Percentiles rank a stretch among this genome's conserved stretches.
phyloP scores from a whole-genome alignment of 495 filamentous ascomycete species.

The Neurospora sp. region DNA sequence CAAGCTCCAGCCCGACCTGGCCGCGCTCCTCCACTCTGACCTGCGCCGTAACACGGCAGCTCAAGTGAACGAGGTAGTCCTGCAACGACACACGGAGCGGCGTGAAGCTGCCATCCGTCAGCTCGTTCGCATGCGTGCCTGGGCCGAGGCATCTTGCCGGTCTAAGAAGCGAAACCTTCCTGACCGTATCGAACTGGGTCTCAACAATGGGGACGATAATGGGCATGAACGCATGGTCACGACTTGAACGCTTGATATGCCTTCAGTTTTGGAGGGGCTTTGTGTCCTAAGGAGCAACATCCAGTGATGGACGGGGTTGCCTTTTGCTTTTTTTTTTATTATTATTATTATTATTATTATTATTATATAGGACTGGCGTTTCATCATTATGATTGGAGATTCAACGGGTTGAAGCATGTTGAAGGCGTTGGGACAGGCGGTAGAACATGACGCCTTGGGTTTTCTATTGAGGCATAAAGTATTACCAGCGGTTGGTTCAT shows the following conservation, averaged over 20 bases:
- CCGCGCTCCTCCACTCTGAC: slow-evolving; percentile 63
- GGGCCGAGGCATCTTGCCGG: slow-evolving; percentile 71
- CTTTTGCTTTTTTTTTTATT: too few relatives aligned
- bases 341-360: too few relatives aligned
- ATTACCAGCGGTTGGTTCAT: background rate
- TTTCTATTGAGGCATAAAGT: background rate
- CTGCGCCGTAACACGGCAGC: slow-evolving; percentile 75
- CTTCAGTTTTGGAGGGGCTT: too few relatives aligned
- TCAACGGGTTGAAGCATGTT: background rate
- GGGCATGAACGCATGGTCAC: slow-evolving; percentile 54
- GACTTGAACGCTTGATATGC: background rate
- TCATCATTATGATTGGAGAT: background rate
- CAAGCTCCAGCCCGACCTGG: slow-evolving; percentile 63
- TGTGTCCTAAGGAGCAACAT: too few relatives aligned
- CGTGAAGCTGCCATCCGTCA: slow-evolving; percentile 71
- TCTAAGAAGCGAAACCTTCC: slow-evolving; percentile 68
- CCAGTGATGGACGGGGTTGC: too few relatives aligned
- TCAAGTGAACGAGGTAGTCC: slow-evolving; percentile 78
- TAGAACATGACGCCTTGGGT: background rate
- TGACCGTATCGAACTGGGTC: slow-evolving; percentile 57
- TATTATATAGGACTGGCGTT: background rate
- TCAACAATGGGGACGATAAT: slow-evolving; percentile 40
- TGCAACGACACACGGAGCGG: slow-evolving; percentile 56
- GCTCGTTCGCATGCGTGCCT: slow-evolving; percentile 70
- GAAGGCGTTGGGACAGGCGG: background rate